phyloP scores from a whole-genome alignment of 208 protist genomes.

The Crithidia expoeki region DNA sequence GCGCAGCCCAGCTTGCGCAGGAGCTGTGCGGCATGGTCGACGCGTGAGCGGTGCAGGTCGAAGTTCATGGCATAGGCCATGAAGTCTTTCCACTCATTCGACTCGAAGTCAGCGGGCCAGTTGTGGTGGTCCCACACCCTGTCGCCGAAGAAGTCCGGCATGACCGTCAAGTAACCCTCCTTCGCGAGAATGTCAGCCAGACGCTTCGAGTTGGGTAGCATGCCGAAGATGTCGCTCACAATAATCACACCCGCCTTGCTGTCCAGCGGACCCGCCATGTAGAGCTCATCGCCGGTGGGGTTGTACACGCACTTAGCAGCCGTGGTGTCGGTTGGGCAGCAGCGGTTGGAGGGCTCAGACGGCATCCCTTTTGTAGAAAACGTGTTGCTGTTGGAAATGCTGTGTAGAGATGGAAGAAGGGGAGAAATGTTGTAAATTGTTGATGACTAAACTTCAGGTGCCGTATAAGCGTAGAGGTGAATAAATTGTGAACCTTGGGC shows the following conservation, averaged over 20 bases:
- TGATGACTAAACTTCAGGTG: too few relatives aligned
- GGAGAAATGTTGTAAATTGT: too few relatives aligned
- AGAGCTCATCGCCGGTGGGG: conserved; percentile 41
- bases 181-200: conserved; percentile 44
- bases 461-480: too few relatives aligned
- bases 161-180: conserved; percentile 48
- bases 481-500: too few relatives aligned
- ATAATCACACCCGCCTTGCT: conserved; percentile 52
- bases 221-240: conserved; percentile 63
- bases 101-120: conserved; percentile 43
- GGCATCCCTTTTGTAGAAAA: conserved; percentile 12
- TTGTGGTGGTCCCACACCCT: conserved; percentile 34
- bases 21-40: conserved; percentile 33
- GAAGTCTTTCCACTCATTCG: conserved; percentile 37
- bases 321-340: conserved; percentile 25
- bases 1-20: conserved; percentile 41
- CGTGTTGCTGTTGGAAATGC: too few relatives aligned
- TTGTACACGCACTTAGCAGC: conserved; percentile 15
- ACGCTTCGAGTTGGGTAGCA: conserved; percentile 49
- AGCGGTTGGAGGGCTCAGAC: conserved; percentile 25
- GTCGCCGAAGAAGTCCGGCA: conserved; percentile 58
- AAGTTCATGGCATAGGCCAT: conserved; percentile 21
- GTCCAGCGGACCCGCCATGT: conserved; percentile 43
- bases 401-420: too few relatives aligned
- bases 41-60: conserved; percentile 21